Conservation (phyloP, 23 red algal genomes). For the Agarophyton chilense region DNA sequence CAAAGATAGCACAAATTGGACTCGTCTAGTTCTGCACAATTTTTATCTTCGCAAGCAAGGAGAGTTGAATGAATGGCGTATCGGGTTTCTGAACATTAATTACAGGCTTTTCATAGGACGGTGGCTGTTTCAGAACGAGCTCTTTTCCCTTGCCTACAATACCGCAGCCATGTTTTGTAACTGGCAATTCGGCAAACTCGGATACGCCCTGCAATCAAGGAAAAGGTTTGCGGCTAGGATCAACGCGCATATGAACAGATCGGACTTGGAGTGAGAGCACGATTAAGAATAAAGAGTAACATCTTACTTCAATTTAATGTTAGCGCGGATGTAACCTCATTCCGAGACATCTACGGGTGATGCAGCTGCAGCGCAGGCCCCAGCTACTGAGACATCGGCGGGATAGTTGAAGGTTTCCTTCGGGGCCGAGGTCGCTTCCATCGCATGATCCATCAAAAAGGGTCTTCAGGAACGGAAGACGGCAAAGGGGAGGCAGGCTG, state of each 20-base stretch:
- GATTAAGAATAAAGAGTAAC: too few relatives aligned
- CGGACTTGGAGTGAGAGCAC: too few relatives aligned
- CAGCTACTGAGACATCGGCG: too few relatives aligned
- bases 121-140: constrained; percentile 28
- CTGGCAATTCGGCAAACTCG: constrained; percentile 12
- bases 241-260: background rate
- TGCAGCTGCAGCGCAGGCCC: too few relatives aligned
- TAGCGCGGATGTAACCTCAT: too few relatives aligned
- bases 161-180: constrained; percentile 1
- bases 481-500: too few relatives aligned
- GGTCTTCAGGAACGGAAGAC: too few relatives aligned
- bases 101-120: constrained; percentile 30
- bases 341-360: too few relatives aligned
- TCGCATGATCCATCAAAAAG: too few relatives aligned
- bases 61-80: constrained; percentile 50
- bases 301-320: too few relatives aligned
- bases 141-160: constrained; percentile 30
- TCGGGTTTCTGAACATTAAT: constrained; percentile 35
- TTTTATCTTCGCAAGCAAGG: background rate
- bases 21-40: background rate
- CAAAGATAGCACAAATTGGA: constrained; percentile 1
- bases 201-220: background rate
- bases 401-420: too few relatives aligned
- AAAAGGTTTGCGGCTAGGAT: background rate
- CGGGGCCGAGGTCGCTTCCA: too few relatives aligned